Percentiles rank a stretch among this genome's conserved stretches.
These are phyloP conservation scores for Cubamyces sp. DNA, from an alignment of 768 basidiomycete species.

Conservation along the genomic window DNA sequence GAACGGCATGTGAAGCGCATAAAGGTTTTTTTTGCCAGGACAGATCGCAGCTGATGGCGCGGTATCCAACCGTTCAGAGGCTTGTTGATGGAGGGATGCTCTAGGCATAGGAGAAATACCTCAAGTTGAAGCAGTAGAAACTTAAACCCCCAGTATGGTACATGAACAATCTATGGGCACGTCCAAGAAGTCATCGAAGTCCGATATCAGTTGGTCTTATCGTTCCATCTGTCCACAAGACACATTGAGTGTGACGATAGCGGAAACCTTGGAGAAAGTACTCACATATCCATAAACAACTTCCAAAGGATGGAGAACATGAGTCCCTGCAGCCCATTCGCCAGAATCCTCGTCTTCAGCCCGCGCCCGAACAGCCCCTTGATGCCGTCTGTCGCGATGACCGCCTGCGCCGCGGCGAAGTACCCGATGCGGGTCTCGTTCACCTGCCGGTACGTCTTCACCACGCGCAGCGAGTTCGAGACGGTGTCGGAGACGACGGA, in stretches of 20 bases:
- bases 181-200: not conserved
- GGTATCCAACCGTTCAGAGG: too few relatives aligned
- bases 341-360: conserved; percentile 83
- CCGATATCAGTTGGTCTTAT: conserved; percentile 28
- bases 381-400: conserved; percentile 78
- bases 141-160: not conserved
- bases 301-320: conserved; percentile 94
- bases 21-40: too few relatives aligned
- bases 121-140: too few relatives aligned
- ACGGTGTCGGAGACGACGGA: conserved; percentile 84
- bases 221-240: conserved; percentile 21
- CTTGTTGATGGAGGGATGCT: too few relatives aligned
- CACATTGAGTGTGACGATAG: not conserved
- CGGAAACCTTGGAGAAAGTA: conserved; percentile 21
- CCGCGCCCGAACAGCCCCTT: conserved; percentile 86
- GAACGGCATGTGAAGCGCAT: too few relatives aligned
- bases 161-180: not conserved
- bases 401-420: conserved; percentile 71
- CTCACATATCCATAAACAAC: conserved; percentile 86
- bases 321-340: conserved; percentile 90
- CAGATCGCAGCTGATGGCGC: too few relatives aligned
- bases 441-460: conserved; percentile 97
- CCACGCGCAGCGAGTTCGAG: conserved; percentile 87
- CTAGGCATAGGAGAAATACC: too few relatives aligned
- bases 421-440: conserved; percentile 83